Base-by-base conservation (phyloP, 1,284 basidiomycete species). In the Abortiporus biennis region DNA sequence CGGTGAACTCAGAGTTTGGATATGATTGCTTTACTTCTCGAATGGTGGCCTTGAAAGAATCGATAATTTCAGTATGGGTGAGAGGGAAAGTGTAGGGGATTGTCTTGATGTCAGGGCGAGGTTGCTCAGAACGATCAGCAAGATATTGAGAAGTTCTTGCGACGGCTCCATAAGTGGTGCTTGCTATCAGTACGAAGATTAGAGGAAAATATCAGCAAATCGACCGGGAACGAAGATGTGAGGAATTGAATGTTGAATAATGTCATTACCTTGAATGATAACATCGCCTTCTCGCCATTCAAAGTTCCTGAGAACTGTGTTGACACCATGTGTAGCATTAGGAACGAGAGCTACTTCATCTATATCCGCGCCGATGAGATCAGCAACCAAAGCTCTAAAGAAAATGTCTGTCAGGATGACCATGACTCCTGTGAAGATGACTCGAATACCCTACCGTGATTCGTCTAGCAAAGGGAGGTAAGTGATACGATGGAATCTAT, bases 261-360 rank as follows among this genome's bases (percentile, higher is more conserved):
- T n/a, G 2, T 8, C 40, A 68, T 51, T 39, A 78, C 75, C 70
- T 21, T 55, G 61, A 22, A 78, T 53, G 29, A 78, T 61, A 6
- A 77, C 51, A 50, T 80, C 77, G 3, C 68, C 72, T 20, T 69
- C 62, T 20, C 63, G 54, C 72, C 72, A 79, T 19, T 66, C 61
- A 20, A 90, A 67, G 53, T 85, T 87, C 32, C 71, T 59, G 36
- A 87, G 54, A 25, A 90, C 64, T 6, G 77, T 85, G 51, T 80
- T 79, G 31, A 90, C 50, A 1, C 81, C 86, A 50, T 79, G 74
- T 0, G 79, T 80, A 0, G 80, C 69, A 47, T 87, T 89, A 4
- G 71, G 66, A 0, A 82, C 76, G 16, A 90, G 55, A 8, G 88
- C 82, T 12, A 78, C 68, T 48, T 90, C 85, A 32, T 85, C 77